These are phyloP conservation scores for Neurospora sp. DNA, from an alignment of 2,329 filamentous ascomycete genomes.

Conservation along the genomic window DNA sequence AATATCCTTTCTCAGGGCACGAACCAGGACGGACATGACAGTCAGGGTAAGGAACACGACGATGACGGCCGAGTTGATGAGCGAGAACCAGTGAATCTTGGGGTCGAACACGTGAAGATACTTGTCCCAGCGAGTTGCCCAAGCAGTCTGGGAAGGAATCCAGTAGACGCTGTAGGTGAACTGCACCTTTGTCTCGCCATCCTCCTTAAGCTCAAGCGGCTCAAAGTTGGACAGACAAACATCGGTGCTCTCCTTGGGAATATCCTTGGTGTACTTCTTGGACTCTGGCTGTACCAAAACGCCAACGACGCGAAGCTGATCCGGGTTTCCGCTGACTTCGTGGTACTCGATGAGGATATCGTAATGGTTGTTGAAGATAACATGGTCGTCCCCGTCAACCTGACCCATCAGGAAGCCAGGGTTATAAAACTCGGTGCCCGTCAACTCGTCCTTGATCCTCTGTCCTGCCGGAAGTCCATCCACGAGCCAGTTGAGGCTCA, in stretches of 20 bases:
- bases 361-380: constrained; percentile 84
- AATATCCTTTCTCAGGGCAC: constrained; percentile 89
- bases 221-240: constrained; percentile 31
- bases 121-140: constrained; percentile 98
- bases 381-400: constrained; percentile 41
- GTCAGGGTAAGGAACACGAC: constrained; percentile 86
- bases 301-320: constrained; percentile 80
- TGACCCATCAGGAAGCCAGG: constrained; percentile 78
- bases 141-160: constrained; percentile 73
- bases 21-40: constrained; percentile 82
- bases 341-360: constrained; percentile 93
- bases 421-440: constrained; percentile 74
- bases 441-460: constrained; percentile 65
- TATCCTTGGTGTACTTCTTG: constrained; percentile 42
- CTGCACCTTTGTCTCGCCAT: constrained; percentile 52
- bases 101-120: constrained; percentile 96
- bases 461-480: constrained; percentile 91
- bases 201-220: constrained; percentile 52
- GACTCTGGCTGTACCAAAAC: constrained; percentile 82
- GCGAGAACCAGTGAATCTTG: constrained; percentile 98
- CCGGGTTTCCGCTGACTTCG: constrained; percentile 53
- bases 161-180: constrained; percentile 94
- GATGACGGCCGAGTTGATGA: constrained; percentile 92
- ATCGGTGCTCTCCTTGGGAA: constrained; percentile 51
- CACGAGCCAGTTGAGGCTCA: constrained; percentile 91